Conservation (phyloP, 495 filamentous ascomycete genomes). For the Penicillium tannophilum region DNA sequence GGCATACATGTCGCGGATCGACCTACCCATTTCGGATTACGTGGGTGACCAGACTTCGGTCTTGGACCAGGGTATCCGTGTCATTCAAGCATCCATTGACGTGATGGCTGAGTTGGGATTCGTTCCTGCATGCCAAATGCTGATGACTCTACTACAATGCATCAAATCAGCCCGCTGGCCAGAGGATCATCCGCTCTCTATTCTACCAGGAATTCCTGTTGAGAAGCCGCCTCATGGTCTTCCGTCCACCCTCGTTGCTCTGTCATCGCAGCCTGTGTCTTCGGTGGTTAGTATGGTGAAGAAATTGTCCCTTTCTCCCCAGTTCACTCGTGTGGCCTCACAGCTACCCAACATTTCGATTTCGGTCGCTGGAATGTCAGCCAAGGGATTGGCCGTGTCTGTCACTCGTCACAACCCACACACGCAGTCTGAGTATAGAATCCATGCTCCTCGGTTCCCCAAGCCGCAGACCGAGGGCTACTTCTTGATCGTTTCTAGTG, state of each 20-base stretch:
- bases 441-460: constrained; percentile 86
- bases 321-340: constrained; percentile 58
- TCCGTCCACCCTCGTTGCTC: constrained; percentile 26
- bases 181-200: constrained; percentile 72
- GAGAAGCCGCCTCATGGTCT: constrained; percentile 35
- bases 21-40: constrained; percentile 94
- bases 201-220: constrained; percentile 75
- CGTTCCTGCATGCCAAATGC: constrained; percentile 67
- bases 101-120: constrained; percentile 90
- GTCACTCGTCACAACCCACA: constrained; percentile 68
- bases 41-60: constrained; percentile 90
- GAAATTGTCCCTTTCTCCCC: constrained; percentile 32
- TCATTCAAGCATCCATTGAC: constrained; percentile 88
- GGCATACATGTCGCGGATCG: constrained; percentile 89
- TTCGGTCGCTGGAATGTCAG: constrained; percentile 58
- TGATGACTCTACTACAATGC: constrained; percentile 85
- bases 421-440: constrained; percentile 61
- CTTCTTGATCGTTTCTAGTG: constrained; percentile 69
- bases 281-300: constrained; percentile 30
- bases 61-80: constrained; percentile 93
- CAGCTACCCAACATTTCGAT: constrained; percentile 71
- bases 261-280: constrained; percentile 29
- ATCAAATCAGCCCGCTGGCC: constrained; percentile 95
- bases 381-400: constrained; percentile 61
- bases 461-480: constrained; percentile 95